Evolutionary conservation across 202 grass and related monocot genomes (phyloP), one percentile per base, ranked within the genome.

Genomic region (Zizania palustris): DNA sequence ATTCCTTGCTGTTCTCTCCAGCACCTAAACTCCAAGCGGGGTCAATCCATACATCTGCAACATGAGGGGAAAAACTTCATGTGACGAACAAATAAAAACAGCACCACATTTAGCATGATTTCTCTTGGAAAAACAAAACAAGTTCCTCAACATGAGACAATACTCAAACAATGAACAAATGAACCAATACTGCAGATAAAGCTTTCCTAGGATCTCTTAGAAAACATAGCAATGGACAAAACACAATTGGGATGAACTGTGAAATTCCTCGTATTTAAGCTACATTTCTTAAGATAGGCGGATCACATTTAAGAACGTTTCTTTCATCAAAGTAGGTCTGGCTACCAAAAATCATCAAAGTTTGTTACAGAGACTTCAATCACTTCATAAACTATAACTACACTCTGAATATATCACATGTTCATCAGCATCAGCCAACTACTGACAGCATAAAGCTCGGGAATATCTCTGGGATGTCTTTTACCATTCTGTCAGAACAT

Each of bases 1-100:
- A 43, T 54, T 99, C 96, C 80, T 99, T 99, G 81, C 96, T 99
- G 72, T 82, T 93, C 14, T 87, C 78, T 63, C 96, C 96, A 57
- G 62, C 46, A 19, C 87, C 76, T 11, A 99, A 75, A 68, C 90
- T 84, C 96, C 96, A 99, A 4, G 74, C 50, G 64, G 87, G 83
- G 44, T 94, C 81, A 44, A 96, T 78, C 82, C 74, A 80, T 44
- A 93, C 78, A 58, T 71, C 96, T 99, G 87, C 77, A 89, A 72
- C 58, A 90, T 72, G 48, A 85, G 72, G 74, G 36, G 80, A 76
- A 54, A 77, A 9, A 65, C 48, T 87, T 90, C 41, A 87, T 78
- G 80, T 51, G 77, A 49, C 55, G n/a, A 80, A 70, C 22, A 71
- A 19, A 78, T 14, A 83, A 79, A 5, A 14, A 0, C 28, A 28